Evolutionary conservation across 1,284 basidiomycete genomes (phyloP).

Genomic region (Butyriboletus appendiculatus): DNA sequence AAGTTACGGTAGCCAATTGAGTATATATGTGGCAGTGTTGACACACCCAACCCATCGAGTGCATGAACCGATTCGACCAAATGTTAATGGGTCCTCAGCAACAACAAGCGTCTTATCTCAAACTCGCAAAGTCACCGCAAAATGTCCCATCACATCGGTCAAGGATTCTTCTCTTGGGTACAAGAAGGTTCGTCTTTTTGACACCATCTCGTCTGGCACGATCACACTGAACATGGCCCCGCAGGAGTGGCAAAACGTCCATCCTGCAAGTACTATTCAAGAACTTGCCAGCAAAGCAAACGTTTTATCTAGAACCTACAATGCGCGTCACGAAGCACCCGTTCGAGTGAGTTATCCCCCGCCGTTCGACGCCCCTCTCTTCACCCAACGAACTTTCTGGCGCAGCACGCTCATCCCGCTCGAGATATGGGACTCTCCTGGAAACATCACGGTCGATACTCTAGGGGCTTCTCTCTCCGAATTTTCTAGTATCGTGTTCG

Average conservation of each 20-base stretch:
- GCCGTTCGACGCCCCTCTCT: neutral
- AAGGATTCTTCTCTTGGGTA: slow-evolving; percentile 79
- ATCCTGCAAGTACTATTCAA: slow-evolving; percentile 93
- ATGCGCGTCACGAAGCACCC: slow-evolving; percentile 73
- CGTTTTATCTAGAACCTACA: slow-evolving; percentile 90
- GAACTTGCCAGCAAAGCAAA: slow-evolving; percentile 80
- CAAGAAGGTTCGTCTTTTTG: slow-evolving; percentile 61
- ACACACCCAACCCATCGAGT: neutral
- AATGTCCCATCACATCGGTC: slow-evolving; percentile 42
- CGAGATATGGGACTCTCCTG: slow-evolving; percentile 96
- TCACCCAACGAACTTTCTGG: slow-evolving; percentile 1
- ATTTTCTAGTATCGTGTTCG: slow-evolving; percentile 86
- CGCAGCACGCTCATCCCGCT: slow-evolving; percentile 87
- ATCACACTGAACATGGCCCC: slow-evolving; percentile 7
- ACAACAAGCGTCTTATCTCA: slow-evolving; percentile 15
- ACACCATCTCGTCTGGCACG: neutral
- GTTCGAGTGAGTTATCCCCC: slow-evolving; percentile 72
- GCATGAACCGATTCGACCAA: neutral
- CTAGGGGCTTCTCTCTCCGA: slow-evolving; percentile 71
- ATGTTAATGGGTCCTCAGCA: slow-evolving; percentile 19
- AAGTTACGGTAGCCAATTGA: neutral
- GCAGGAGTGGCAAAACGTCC: slow-evolving; percentile 90
- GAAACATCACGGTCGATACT: slow-evolving; percentile 76
- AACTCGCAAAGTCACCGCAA: slow-evolving; percentile 7
- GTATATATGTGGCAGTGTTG: neutral